Base-by-base conservation (phyloP, 2,329 filamentous ascomycete genomes). In the Fusarium sp. region DNA sequence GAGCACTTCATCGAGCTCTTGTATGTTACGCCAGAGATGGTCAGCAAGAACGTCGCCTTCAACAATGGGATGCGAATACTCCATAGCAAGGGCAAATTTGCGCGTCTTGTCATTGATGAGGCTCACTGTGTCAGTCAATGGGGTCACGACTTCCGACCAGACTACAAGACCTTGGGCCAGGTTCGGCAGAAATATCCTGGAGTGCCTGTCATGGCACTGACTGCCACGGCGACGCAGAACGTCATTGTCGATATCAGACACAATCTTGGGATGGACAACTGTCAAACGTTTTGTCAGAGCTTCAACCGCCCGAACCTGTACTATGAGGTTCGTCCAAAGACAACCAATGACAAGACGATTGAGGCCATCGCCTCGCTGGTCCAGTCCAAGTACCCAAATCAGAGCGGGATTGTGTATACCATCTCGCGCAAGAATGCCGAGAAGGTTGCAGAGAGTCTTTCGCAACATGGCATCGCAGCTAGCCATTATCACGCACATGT, bases 41-140 rank as follows among this genome's bases (percentile, higher is more conserved):
- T 99, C 60, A 94, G 88, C 84, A 96, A 95, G 80, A 99, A 92
- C 80, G 82, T 87, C 47, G 84, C 85, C 3, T 93, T 98, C 81
- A 85, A 91, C 67, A 88, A 87, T 61, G 89, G 87, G 4, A 87
- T 99, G 72, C 84, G 89, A 61, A 86, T 85, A 3, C 86, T 99
- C n/a, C 89, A 98, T 81, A 82, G 83, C 16, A 90, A 90, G 60
- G 86, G 88, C 5, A 93, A 92, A 77, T 90, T 99, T 62, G 96
- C 97, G 18, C 91, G 96, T 29, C 90, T 99, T 58, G 96, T 99
- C 62, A 97, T 99, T 72, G 96, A 99, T 76, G 97, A 99, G 84
- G 96, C 96, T n/a, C 96, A 99, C 82, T 99, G 96, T 82, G 96
- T 99, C 29, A 98, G 96, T 82, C 95, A 99, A 85, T 99, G 96